These are phyloP conservation scores for Arthroderma sp. DNA, from an alignment of 2,329 filamentous ascomycete species.

Conservation along the genomic window DNA sequence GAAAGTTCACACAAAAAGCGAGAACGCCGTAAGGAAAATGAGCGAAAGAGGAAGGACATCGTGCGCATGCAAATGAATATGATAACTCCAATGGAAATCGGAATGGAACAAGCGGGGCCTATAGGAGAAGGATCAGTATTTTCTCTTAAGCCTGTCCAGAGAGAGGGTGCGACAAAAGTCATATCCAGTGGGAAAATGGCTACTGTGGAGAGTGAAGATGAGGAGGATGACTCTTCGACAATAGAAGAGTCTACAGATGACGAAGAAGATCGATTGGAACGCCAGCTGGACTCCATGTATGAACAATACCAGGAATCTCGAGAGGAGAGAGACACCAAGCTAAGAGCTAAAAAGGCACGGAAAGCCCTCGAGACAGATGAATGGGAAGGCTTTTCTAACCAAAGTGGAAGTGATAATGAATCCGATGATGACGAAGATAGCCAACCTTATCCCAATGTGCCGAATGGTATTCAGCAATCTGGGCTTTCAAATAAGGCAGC, in stretches of 20 bases:
- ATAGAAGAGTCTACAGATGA: slow-evolving; percentile 55
- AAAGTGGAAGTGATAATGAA: slow-evolving; percentile 44
- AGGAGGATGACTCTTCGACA: slow-evolving; percentile 44
- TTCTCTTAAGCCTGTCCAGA: slow-evolving; percentile 66
- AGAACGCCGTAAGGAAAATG: slow-evolving; percentile 75
- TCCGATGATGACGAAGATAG: slow-evolving; percentile 48
- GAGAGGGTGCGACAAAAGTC: slow-evolving; percentile 54
- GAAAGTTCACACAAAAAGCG: slow-evolving; percentile 66
- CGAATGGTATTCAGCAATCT: slow-evolving; percentile 15
- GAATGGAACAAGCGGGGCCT: slow-evolving; percentile 72
- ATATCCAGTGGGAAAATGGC: slow-evolving; percentile 69
- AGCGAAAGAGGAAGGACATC: slow-evolving; percentile 86
- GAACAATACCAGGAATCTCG: slow-evolving; percentile 69
- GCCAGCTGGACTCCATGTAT: slow-evolving; percentile 78
- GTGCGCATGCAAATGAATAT: slow-evolving; percentile 97
- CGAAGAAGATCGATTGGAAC: slow-evolving; percentile 69
- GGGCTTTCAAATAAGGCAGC: slow-evolving; percentile 73
- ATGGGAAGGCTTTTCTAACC: slow-evolving; percentile 77
- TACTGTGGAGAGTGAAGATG: slow-evolving; percentile 44
- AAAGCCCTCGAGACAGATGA: slow-evolving; percentile 73
- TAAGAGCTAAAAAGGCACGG: slow-evolving; percentile 76
- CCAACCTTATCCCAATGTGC: slow-evolving; percentile 7
- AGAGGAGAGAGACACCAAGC: slow-evolving; percentile 70
- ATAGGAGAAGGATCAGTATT: slow-evolving; percentile 76
- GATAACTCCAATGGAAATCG: slow-evolving; percentile 90